A percentile compares a stretch with the other conserved stretches of the same genome.
Evolutionary conservation across 2,329 filamentous ascomycete genomes (phyloP).

Genomic region (Exophiala phaeomuriformis): DNA sequence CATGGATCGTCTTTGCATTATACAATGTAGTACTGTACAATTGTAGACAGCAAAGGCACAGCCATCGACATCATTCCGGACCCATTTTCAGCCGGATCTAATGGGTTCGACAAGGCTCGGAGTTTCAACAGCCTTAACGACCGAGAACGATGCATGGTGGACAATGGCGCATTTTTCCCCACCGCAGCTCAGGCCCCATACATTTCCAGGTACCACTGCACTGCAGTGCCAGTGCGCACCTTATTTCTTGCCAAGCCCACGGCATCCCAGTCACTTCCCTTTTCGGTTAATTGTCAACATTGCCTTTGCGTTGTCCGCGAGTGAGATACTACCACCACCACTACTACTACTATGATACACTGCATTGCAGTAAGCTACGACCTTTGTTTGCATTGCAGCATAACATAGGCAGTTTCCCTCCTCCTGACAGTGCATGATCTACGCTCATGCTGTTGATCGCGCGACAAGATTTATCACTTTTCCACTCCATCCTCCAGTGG

Average conservation of each 20-base stretch:
- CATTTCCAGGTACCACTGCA: not conserved
- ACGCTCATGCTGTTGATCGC: not conserved
- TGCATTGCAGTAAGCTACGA: not conserved
- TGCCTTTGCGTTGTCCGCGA: not conserved
- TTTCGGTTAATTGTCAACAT: conserved; percentile 6
- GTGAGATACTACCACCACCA: too few relatives aligned
- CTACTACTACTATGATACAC: too few relatives aligned
- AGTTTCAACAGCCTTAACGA: not conserved
- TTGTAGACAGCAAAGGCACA: not conserved
- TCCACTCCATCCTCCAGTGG: not conserved
- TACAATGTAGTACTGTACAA: not conserved
- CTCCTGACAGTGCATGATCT: not conserved
- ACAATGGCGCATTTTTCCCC: too few relatives aligned
- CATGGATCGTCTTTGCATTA: not conserved
- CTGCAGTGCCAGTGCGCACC: not conserved
- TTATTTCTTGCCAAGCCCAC: not conserved
- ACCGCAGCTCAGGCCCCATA: too few relatives aligned
- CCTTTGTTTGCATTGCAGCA: not conserved
- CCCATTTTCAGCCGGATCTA: not conserved
- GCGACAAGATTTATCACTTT: not conserved
- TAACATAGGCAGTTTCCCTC: not conserved
- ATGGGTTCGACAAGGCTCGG: not conserved
- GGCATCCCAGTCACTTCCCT: not conserved
- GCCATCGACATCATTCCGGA: not conserved
- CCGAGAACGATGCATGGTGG: not conserved